Conservation (phyloP, 2,329 filamentous ascomycete species). For the Pseudopyricularia cyperi region DNA sequence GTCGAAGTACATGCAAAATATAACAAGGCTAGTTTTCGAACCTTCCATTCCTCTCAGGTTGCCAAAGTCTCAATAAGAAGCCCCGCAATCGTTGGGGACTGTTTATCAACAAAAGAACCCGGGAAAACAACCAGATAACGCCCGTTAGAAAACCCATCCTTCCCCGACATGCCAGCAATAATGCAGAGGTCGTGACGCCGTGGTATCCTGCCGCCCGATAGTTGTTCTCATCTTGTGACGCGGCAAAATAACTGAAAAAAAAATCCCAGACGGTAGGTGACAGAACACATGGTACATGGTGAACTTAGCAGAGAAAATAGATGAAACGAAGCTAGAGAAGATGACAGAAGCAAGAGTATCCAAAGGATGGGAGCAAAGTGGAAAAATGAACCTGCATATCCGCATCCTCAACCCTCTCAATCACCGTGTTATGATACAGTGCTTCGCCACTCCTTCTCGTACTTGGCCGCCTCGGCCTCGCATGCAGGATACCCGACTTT, state of each 20-base stretch:
- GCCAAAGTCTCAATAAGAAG: neutral
- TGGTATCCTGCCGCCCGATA: neutral
- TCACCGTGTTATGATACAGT: slow-evolving; percentile 7
- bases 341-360: neutral
- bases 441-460: slow-evolving; percentile 31
- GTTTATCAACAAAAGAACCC: neutral
- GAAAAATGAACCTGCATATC: neutral
- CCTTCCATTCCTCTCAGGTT: neutral
- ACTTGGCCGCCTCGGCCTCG: slow-evolving; percentile 51
- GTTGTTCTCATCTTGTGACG: neutral
- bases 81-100: neutral
- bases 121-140: neutral
- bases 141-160: neutral
- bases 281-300: neutral
- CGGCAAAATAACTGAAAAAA: neutral
- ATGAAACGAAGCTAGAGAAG: neutral
- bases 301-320: neutral
- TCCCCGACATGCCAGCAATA: neutral
- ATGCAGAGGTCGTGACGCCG: neutral
- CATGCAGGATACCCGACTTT: slow-evolving; percentile 47
- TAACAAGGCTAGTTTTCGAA: too few species aligned
- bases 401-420: neutral
- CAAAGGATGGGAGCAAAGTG: neutral
- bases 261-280: neutral
- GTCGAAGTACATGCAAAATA: too few species aligned